Conservation (phyloP, 2,329 filamentous ascomycete species). For the Fusarium chlamydosporum region DNA sequence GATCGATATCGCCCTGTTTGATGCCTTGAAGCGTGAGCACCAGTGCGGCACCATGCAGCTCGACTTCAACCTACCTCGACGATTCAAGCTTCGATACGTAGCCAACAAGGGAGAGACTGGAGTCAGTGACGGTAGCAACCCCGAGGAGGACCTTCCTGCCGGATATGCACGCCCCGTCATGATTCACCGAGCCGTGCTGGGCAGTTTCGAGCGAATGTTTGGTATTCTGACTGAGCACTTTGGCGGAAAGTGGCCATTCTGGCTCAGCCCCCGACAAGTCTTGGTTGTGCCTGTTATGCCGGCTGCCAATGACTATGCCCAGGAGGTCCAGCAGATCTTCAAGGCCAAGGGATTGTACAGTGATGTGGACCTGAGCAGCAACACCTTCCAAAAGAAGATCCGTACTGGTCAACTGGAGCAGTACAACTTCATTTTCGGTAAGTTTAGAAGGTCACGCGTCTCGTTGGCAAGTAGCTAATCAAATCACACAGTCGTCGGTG, state of each 20-base stretch:
- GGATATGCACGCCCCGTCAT: conserved; percentile 86
- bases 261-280: conserved; percentile 87
- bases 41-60: conserved; percentile 86
- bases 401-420: conserved; percentile 83
- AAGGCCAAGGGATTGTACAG: conserved; percentile 77
- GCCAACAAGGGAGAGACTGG: conserved; percentile 67
- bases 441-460: conserved; percentile 26
- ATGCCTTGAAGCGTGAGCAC: conserved; percentile 80
- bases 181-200: conserved; percentile 86
- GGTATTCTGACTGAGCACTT: conserved; percentile 88
- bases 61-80: conserved; percentile 80
- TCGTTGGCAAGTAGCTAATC: conserved; percentile 30
- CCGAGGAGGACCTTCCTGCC: conserved; percentile 65
- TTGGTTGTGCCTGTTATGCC: conserved; percentile 74
- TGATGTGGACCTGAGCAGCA: conserved; percentile 71
- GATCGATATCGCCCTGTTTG: conserved; percentile 95
- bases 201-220: conserved; percentile 76
- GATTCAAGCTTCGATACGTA: conserved; percentile 60
- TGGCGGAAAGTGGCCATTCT: conserved; percentile 90
- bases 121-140: conserved; percentile 61
- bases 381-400: conserved; percentile 92
- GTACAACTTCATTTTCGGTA: conserved; percentile 87
- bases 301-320: conserved; percentile 82
- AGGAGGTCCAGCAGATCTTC: conserved; percentile 79
- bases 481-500: conserved; percentile 67